Conservation (phyloP, 768 basidiomycete species). For the Cyathus striatus region DNA sequence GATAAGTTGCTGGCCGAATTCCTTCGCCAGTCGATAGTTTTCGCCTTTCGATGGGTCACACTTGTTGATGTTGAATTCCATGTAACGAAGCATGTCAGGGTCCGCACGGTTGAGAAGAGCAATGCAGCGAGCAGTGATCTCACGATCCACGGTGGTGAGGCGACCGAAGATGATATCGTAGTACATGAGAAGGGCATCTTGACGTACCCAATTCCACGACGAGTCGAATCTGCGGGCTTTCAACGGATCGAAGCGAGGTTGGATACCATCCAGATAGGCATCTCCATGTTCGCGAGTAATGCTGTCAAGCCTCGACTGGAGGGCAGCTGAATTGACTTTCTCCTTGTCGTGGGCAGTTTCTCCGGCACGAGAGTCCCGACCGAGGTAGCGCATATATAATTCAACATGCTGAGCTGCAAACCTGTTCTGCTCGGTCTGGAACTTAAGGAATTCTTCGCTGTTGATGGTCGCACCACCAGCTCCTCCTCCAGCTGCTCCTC, state of each 20-base stretch:
- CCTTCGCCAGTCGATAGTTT: constrained; percentile 92
- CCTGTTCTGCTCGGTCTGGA: constrained; percentile 88
- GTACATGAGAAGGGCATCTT: constrained; percentile 94
- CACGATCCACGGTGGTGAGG: constrained; percentile 89
- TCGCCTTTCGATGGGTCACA: constrained; percentile 80
- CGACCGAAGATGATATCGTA: constrained; percentile 98
- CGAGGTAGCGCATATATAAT: constrained; percentile 94
- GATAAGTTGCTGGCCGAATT: constrained; percentile 93
- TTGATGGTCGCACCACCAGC: constrained; percentile 88
- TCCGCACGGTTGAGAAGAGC: constrained; percentile 97
- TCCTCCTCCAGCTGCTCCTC: constrained; percentile 54
- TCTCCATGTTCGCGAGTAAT: constrained; percentile 93
- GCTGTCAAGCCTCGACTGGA: constrained; percentile 85
- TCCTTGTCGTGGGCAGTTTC: constrained; percentile 87
- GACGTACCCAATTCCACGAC: constrained; percentile 99
- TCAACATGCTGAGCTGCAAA: constrained; percentile 93
- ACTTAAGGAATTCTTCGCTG: constrained; percentile 96
- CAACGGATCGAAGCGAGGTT: constrained; percentile 89
- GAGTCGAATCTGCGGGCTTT: constrained; percentile 99
- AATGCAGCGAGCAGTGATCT: constrained; percentile 96
- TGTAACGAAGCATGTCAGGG: constrained; percentile 84
- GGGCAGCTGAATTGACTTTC: constrained; percentile 61
- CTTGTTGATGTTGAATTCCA: constrained; percentile 92
- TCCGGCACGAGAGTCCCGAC: constrained; percentile 88
- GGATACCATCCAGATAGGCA: constrained; percentile 88